Evolutionary conservation across 345 rosid species (phyloP).

Genomic region (Gossypium stocksii): DNA sequence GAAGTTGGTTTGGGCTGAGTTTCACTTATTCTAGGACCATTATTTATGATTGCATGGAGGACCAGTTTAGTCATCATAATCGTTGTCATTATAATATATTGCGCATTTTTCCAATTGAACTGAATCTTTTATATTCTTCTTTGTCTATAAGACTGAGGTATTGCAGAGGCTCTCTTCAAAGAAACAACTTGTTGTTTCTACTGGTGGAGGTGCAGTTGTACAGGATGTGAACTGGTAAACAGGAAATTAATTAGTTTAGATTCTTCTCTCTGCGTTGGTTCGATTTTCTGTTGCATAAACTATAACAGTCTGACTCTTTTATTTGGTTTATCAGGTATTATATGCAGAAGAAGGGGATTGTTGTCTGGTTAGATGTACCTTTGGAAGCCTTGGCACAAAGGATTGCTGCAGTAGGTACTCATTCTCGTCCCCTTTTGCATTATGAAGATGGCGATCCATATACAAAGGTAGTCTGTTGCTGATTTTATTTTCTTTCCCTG

Average conservation of each 20-base stretch:
- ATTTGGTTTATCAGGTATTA: slow-evolving; percentile 46
- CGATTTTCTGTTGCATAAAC: background rate
- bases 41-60: background rate
- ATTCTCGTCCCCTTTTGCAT: slow-evolving; percentile 80
- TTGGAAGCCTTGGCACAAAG: slow-evolving; percentile 85
- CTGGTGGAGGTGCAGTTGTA: slow-evolving; percentile 92
- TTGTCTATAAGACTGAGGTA: slow-evolving; percentile 55
- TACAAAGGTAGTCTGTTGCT: slow-evolving; percentile 42
- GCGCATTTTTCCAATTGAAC: background rate
- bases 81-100: background rate
- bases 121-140: slow-evolving; percentile 12
- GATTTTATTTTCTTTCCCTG: background rate
- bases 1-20: background rate
- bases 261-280: background rate
- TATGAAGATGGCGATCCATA: slow-evolving; percentile 76
- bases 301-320: slow-evolving; percentile 7
- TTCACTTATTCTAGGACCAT: background rate
- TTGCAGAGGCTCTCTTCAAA: slow-evolving; percentile 53
- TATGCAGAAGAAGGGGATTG: slow-evolving; percentile 72
- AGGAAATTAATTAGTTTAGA: background rate
- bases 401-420: slow-evolving; percentile 89
- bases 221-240: slow-evolving; percentile 74
- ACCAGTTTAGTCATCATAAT: background rate
- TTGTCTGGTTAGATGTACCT: slow-evolving; percentile 96
- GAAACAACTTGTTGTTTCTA: slow-evolving; percentile 75